Evolutionary conservation across 2,329 filamentous ascomycete genomes (phyloP), one percentile per base, ranked within the genome.

Genomic region (Colletotrichum cereale): DNA sequence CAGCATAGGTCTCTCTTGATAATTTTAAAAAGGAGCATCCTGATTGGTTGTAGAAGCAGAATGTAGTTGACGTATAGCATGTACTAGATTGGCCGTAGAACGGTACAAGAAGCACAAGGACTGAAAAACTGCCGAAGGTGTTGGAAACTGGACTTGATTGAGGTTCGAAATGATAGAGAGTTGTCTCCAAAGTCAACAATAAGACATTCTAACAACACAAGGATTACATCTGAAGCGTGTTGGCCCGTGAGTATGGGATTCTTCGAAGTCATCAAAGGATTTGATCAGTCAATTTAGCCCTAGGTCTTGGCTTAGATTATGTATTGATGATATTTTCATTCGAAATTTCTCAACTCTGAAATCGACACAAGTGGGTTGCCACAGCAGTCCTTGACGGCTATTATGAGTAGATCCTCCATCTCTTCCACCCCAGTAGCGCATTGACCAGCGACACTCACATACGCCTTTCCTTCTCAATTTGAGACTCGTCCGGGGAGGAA

Each of bases 101-200:
- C 1, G 14, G 5, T 40, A 18, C 1, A 6, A 40, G 42, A n/a
- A 44, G n/a, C 7, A 3, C 14, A 21, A 4, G 1, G 2, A 7
- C 18, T n/a, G 1, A 10, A 3, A n/a, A 8, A 2, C n/a, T 44
- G 42, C 18, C 18, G 42, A n/a, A 10, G 42, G 7, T 44, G 10
- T 1, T 7, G 11, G 21, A 0, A n/a, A 42, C 3, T 4, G n/a
- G 7, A n/a, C 21, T 21, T 10, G n/a, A n/a, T 3, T 2, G 18
- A 21, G 7, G 40, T 2, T 18, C 7, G 5, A 18, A 42, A 21
- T 44, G 2, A 44, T 7, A 8, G 18, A n/a, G 18, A n/a, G 7
- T n/a, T 3, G 3, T 2, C 6, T n/a, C 16, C 16, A 42, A 42
- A 42, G 16, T 1, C 5, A 18, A 44, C n/a, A 1, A 6, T n/a